Conservation (phyloP, 352 stramenopile species). For the Bremia lactucae region DNA sequence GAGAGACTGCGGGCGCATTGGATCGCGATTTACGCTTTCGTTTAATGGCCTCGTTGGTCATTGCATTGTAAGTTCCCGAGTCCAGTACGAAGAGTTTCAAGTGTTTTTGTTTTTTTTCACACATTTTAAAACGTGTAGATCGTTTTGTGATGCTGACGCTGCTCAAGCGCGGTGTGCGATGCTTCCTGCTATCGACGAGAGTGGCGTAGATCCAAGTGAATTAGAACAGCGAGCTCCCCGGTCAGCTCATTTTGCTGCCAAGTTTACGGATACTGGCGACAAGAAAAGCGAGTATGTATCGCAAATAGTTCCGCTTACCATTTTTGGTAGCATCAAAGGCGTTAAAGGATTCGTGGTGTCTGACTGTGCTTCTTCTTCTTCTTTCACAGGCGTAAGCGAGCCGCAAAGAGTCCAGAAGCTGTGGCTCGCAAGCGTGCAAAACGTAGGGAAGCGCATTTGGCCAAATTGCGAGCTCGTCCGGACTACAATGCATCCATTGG, state of each 20-base stretch:
- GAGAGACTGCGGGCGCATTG: constrained; percentile 40
- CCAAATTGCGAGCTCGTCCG: constrained; percentile 40
- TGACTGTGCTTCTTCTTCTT: constrained; percentile 1
- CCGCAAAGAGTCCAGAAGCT: constrained; percentile 58
- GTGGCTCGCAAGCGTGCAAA: constrained; percentile 69
- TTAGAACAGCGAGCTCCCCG: constrained; percentile 50
- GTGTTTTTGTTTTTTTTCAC: too few relatives aligned
- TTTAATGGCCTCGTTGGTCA: constrained; percentile 62
- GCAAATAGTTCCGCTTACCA: neutral
- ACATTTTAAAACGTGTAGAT: constrained; percentile 30
- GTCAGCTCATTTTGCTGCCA: constrained; percentile 50
- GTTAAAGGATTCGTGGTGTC: too few relatives aligned
- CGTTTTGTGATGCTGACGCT: constrained; percentile 58
- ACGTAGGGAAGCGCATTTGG: constrained; percentile 47
- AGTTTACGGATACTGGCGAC: constrained; percentile 43
- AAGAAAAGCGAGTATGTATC: constrained; percentile 73
- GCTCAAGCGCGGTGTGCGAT: constrained; percentile 52
- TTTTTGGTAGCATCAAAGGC: too few relatives aligned
- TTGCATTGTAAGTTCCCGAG: constrained; percentile 49
- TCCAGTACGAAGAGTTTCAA: too few relatives aligned
- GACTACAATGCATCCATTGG: constrained; percentile 77
- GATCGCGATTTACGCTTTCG: constrained; percentile 63
- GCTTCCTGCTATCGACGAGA: constrained; percentile 49
- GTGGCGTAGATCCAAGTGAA: constrained; percentile 42
- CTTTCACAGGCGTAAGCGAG: constrained; percentile 42